A percentile compares a stretch with the other conserved stretches of the same genome.
phyloP scores from a whole-genome alignment of 1,284 basidiomycete genomes.

The Cryptococcus sp. region DNA sequence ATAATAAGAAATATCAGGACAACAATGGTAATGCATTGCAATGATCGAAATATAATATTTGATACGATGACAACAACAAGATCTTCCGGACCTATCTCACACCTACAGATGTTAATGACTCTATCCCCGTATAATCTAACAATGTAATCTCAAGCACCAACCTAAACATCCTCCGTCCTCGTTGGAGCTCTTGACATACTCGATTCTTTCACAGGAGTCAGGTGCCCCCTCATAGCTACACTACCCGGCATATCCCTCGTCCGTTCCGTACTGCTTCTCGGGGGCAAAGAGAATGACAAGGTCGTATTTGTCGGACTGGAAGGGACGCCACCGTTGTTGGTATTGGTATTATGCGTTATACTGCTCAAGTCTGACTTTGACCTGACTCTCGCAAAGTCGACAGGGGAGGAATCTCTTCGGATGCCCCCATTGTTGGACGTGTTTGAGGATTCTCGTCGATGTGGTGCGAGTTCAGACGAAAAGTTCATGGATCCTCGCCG shows the following conservation, averaged over 20 bases:
- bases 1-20: too few relatives aligned
- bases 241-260: background rate
- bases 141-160: background rate
- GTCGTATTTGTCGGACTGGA: background rate
- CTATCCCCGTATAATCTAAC: too few relatives aligned
- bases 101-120: too few relatives aligned
- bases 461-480: background rate
- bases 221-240: background rate
- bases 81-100: too few relatives aligned
- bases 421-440: background rate
- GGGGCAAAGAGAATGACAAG: slow-evolving; percentile 5
- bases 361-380: too few relatives aligned
- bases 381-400: too few relatives aligned
- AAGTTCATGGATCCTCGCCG: background rate
- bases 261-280: background rate
- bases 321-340: background rate
- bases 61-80: too few relatives aligned
- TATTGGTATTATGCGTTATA: too few relatives aligned
- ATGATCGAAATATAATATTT: too few relatives aligned
- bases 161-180: background rate
- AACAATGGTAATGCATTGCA: too few relatives aligned
- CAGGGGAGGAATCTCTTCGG: too few relatives aligned
- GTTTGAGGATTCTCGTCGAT: background rate
- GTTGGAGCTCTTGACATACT: slow-evolving; percentile 14
- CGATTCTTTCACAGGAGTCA: slow-evolving; percentile 20